Evolutionary conservation across 2,329 filamentous ascomycete species (phyloP).

Genomic region (Scorias spongiosa): DNA sequence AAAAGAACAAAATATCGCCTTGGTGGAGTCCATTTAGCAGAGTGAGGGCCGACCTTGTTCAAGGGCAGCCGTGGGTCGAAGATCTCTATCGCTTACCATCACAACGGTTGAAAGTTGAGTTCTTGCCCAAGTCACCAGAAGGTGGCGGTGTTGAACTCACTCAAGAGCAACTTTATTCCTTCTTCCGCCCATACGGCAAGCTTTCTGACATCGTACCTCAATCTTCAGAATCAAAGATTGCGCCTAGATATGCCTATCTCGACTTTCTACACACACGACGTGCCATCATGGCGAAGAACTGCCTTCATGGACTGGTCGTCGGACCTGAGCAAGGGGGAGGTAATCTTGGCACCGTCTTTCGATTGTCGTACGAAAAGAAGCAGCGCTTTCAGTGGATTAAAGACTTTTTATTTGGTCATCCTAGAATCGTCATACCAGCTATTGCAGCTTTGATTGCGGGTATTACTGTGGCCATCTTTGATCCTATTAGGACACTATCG

Average conservation of each 20-base stretch:
- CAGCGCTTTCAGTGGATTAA: constrained; percentile 65
- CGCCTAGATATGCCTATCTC: constrained; percentile 65
- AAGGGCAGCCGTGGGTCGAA: constrained; percentile 83
- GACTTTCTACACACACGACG: constrained; percentile 60
- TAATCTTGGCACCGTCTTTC: constrained; percentile 58
- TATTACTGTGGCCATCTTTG: constrained; percentile 76
- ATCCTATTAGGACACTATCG: constrained; percentile 86
- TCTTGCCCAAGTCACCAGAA: constrained; percentile 59
- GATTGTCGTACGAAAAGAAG: constrained; percentile 69
- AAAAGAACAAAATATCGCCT: constrained; percentile 58
- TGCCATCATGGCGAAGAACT: constrained; percentile 81
- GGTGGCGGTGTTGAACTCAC: constrained; percentile 60
- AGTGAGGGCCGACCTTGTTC: constrained; percentile 58
- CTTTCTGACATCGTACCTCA: constrained; percentile 73
- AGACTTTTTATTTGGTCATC: constrained; percentile 77
- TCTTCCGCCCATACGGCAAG: constrained; percentile 84
- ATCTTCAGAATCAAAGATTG: constrained; percentile 68
- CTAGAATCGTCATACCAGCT: constrained; percentile 71
- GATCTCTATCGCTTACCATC: constrained; percentile 76
- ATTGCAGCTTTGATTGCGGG: constrained; percentile 68
- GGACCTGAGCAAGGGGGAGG: constrained; percentile 55
- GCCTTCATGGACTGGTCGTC: constrained; percentile 71
- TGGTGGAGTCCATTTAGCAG: constrained; percentile 77
- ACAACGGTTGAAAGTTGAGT: constrained; percentile 64
- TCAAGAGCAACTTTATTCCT: constrained; percentile 71